phyloP scores from a whole-genome alignment of 306 rosid species.

The Bauhinia variegata region DNA sequence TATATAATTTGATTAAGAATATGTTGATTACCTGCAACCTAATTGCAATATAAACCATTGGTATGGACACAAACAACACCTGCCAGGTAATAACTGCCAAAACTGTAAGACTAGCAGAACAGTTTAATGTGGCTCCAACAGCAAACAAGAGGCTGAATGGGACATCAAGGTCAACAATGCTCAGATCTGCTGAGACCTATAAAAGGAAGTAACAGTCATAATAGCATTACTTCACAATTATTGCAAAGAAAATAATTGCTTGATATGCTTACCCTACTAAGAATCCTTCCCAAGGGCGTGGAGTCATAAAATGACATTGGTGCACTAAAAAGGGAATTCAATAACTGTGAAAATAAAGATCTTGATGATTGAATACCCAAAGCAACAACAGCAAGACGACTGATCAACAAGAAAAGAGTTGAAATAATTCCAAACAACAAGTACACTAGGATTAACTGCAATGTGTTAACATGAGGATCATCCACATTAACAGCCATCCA shows the following conservation, averaged over 20 bases:
- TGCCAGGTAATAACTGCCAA: conserved; percentile 59
- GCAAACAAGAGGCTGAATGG: conserved; percentile 36
- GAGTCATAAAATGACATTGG: conserved; percentile 68
- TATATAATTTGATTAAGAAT: conserved; percentile 3
- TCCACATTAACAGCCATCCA: conserved; percentile 94
- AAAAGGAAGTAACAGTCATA: conserved; percentile 16
- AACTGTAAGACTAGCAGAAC: conserved; percentile 41
- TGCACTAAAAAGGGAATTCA: conserved; percentile 62
- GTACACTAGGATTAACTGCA: conserved; percentile 67
- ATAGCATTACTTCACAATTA: neutral
- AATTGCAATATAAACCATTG: conserved; percentile 46
- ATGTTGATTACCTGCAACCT: conserved; percentile 50
- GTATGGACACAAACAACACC: conserved; percentile 50
- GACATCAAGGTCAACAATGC: conserved; percentile 57
- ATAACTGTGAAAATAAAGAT: conserved; percentile 42
- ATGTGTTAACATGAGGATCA: conserved; percentile 59
- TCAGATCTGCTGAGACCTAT: conserved; percentile 61
- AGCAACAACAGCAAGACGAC: conserved; percentile 33
- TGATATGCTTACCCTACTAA: conserved; percentile 51
- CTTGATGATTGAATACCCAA: conserved; percentile 53
- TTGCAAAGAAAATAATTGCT: conserved; percentile 2
- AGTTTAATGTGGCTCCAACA: conserved; percentile 27
- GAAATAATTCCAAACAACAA: conserved; percentile 70
- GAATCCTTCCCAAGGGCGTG: conserved; percentile 71
- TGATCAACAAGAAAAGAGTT: conserved; percentile 43